Base-by-base conservation (phyloP, 1,139 yeast genomes). In the Pichia sp. region DNA sequence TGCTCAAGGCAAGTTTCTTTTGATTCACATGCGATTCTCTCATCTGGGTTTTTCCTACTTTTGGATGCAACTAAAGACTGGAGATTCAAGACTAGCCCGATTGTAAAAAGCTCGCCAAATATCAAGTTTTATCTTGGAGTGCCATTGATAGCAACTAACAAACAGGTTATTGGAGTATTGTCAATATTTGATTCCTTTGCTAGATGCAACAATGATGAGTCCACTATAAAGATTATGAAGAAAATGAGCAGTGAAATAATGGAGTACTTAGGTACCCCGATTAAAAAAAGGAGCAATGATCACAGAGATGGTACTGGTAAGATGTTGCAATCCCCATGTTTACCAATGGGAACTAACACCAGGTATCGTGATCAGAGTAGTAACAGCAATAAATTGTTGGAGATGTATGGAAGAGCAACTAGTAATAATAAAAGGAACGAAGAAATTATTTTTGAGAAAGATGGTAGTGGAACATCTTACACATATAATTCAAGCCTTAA, bases 21-120 rank as follows among this genome's bases (percentile, higher is more conserved):
- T 45, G 92, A 86, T 67, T 81, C 82, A 5, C 92, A 86, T 69
- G 75, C 89, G 0, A 74, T 86, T 5, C 68, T 86, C 45, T 84
- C 90, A 0, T 70, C 72, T 11, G 81, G 76, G 1, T 73, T 75
- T 60, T 80, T 86, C 60, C 70, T 80, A 2, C 61, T 86, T 23
- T 65, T 75, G 30, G 88, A 86, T 66, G 84, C 90, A 1, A 67
- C 81, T 5, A 71, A 73, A 44, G 93, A 86, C 65, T 86, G 93
- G 92, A 72, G 92, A 66, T 79, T 84, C 4, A 62, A 69, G 8
- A 70, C 72, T 48, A 84, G 81, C 61, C 90, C 90, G 0, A 72
- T 85, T 53, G 87, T 85, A 1, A 78, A 75, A 42, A 85, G 86
- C 0, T 72, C 76, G 1, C 90, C 92, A 0, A 71, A 72, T 58